A percentile compares a stretch with the other conserved stretches of the same genome.
Conservation (phyloP, 176 grass and related monocot genomes). For the Pharus latifolius region DNA sequence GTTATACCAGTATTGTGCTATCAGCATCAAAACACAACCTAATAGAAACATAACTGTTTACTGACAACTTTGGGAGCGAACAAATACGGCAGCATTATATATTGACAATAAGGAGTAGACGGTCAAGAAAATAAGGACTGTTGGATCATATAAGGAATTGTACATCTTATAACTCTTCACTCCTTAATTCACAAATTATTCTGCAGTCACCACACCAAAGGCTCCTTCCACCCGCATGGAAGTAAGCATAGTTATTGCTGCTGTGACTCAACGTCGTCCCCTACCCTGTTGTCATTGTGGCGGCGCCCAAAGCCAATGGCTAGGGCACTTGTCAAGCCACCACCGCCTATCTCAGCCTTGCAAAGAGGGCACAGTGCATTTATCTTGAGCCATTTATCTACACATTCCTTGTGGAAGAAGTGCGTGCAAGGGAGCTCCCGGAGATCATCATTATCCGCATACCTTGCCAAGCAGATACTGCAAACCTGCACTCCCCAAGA, state of each 20-base stretch:
- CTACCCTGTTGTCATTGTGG: conserved; percentile 39
- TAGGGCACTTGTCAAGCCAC: not conserved
- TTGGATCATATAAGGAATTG: not conserved
- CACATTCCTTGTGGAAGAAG: conserved; percentile 87
- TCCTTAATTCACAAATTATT: conserved; percentile 32
- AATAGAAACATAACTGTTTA: not conserved
- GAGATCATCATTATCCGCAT: conserved; percentile 70
- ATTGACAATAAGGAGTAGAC: not conserved
- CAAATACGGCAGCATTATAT: not conserved
- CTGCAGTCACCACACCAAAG: not conserved
- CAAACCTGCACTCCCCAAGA: conserved; percentile 48
- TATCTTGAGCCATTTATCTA: conserved; percentile 97
- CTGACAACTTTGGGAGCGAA: not conserved
- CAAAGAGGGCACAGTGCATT: conserved; percentile 87
- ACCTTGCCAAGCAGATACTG: conserved; percentile 84
- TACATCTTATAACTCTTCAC: conserved; percentile 1
- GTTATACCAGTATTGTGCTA: no score
- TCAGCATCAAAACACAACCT: not conserved
- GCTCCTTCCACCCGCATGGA: not conserved
- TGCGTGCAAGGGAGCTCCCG: conserved; percentile 69
- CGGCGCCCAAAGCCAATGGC: conserved; percentile 47
- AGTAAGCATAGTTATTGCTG: not conserved
- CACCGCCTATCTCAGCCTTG: conserved; percentile 58
- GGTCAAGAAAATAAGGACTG: not conserved
- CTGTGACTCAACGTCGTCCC: conserved; percentile 35